Conservation (phyloP, 1,284 basidiomycete genomes). For the Cutaneotrichosporon daszewskae region DNA sequence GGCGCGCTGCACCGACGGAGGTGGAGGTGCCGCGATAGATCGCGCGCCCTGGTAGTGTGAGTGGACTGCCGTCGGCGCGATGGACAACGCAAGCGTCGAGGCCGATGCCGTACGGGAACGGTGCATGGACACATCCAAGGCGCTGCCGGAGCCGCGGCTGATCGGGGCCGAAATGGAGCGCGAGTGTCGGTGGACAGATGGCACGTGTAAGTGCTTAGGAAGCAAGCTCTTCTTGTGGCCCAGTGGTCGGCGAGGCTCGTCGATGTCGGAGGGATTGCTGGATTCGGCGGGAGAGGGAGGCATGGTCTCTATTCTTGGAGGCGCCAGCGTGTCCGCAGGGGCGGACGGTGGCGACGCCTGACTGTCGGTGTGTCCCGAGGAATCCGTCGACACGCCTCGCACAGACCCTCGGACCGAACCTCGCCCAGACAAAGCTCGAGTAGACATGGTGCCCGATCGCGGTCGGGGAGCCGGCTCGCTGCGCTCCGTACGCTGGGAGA, state of each 20-base stretch:
- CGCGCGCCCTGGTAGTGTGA: slow-evolving; percentile 54
- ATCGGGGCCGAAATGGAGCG: neutral
- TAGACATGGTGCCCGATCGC: neutral
- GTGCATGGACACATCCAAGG: neutral
- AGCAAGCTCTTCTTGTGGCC: slow-evolving; percentile 20
- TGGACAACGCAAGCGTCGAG: slow-evolving; percentile 25
- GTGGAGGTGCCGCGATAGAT: slow-evolving; percentile 17
- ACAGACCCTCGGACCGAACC: no score
- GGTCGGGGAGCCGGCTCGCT: neutral
- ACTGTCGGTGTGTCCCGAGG: no score
- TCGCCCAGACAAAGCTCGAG: neutral
- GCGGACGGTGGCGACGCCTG: slow-evolving; percentile 8
- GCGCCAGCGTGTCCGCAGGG: no score
- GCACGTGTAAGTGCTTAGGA: slow-evolving; percentile 43
- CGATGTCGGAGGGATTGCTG: neutral
- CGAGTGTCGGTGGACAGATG: slow-evolving; percentile 8
- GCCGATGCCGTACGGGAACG: slow-evolving; percentile 23
- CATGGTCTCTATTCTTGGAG: no score
- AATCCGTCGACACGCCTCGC: no score
- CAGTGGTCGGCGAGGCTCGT: slow-evolving; percentile 24
- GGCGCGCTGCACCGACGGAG: slow-evolving; percentile 19
- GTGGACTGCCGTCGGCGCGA: slow-evolving; percentile 73
- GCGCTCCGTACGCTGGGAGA: slow-evolving; percentile 33
- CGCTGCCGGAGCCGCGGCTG: neutral
- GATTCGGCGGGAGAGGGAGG: neutral